Conservation (phyloP, 768 basidiomycete species). For the Auricularia auricula-judae region DNA sequence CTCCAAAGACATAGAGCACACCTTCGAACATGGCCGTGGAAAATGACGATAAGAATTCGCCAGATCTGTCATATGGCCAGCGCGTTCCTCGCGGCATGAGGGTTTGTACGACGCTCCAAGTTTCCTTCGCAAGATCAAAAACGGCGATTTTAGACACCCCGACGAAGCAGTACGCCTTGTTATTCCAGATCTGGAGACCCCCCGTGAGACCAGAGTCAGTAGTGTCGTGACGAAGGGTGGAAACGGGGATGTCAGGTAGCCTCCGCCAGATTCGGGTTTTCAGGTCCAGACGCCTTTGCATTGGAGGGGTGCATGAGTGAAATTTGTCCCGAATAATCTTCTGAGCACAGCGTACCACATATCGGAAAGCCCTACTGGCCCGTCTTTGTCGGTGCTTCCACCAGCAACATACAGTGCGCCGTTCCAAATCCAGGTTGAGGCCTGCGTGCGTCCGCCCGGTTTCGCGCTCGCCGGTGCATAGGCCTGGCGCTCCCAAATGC, state of each 20-base stretch:
- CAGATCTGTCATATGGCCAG: conserved; percentile 11
- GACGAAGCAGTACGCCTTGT: conserved; percentile 27
- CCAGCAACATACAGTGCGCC: conserved; percentile 9
- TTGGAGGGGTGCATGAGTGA: background rate
- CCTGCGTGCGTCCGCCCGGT: conserved; percentile 16
- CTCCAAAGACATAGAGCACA: conserved; percentile 30
- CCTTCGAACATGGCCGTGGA: conserved; percentile 14
- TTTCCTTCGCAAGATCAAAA: conserved; percentile 26
- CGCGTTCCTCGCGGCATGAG: conserved; percentile 10
- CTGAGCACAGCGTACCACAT: conserved; percentile 8
- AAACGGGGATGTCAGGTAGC: conserved; percentile 10
- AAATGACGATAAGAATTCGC: conserved; percentile 7
- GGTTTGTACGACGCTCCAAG: conserved; percentile 22
- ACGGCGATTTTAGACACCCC: conserved; percentile 20
- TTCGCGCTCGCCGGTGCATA: conserved; percentile 15
- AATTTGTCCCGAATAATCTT: background rate
- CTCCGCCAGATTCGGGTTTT: conserved; percentile 10
- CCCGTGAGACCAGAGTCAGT: background rate
- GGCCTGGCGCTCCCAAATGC: background rate
- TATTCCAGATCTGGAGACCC: conserved; percentile 15
- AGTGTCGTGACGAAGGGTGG: background rate
- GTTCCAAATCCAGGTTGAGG: conserved; percentile 15
- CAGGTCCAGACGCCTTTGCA: conserved; percentile 5
- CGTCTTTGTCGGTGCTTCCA: conserved; percentile 10
- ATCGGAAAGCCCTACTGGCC: conserved; percentile 10